Base-by-base conservation (phyloP, 1,284 basidiomycete species). In the Trametes versicolor region DNA sequence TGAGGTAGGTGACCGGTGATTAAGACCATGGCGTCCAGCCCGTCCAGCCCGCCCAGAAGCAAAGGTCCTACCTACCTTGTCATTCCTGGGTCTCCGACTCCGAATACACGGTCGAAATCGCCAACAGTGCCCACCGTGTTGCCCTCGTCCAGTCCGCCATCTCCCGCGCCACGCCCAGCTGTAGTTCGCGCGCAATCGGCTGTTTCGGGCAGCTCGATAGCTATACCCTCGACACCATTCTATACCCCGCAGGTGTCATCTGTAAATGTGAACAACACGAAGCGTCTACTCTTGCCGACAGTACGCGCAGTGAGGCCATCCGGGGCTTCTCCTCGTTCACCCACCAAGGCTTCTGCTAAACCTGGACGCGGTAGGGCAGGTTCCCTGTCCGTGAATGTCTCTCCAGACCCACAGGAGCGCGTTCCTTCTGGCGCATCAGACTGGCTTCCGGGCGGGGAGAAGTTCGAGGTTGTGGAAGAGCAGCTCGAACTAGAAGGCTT, bases 401-500 rank as follows among this genome's bases (percentile, higher is more conserved):
- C 68, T 23, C 65, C 72, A 4, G 76, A 77, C 19, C 62, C 58
- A 17, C 65, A 36, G 21, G 68, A 71, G 21, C 68, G 70, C 36
- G 23, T 57, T 2, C 27, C 64, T 2, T 50, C 56, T 32, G 62
- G 60, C 7, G 58, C 63, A 2, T 62, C 72, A 9, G 70, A 75
- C 15, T 84, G 83, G 82, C 74, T 83, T 29, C 82, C 80, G 3
- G 74, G 71, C 15, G 71, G 70, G 19, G 73, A 74, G 53, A 78
- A 75, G 53, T 82, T 87, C 62, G 82, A 86, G 71, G 76, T 86
- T 48, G 81, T 81, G 12, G 76, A 81, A 58, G 82, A 84, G 53
- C 76, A 78, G 34, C 70, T 83, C 34, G 79, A 85, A 55, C 72
- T 88, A 43, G 75, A 76, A 36, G 89, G 89, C 1, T 93, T 88